Evolutionary conservation across 2,329 filamentous ascomycete genomes (phyloP), one percentile per base, ranked within the genome.

Genomic region (Apiospora saccharicola): DNA sequence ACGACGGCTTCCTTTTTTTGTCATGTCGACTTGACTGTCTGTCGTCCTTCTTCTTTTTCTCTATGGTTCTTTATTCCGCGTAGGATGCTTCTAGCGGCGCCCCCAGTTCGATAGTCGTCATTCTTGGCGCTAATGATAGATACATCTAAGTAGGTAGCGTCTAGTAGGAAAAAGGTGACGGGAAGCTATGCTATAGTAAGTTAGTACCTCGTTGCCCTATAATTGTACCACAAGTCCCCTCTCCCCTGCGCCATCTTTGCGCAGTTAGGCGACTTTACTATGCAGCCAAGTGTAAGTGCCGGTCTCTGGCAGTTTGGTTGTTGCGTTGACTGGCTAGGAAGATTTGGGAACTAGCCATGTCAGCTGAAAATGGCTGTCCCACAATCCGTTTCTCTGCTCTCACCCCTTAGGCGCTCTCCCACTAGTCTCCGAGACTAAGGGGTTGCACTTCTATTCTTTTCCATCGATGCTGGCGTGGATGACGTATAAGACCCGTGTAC

Each of bases 221-320:
- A 37, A 61, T 61, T 34, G 16, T 22, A 61, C 30, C n/a, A 61
- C 4, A 3, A 22, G 30, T 16, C 26, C 30, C 26, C 26, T 10
- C 26, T 10, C 4, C 13, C 53, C 53, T 34, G 30, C 16, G 34
- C 8, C 22, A 16, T 41, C 30, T 61, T n/a, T 37, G 30, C 16
- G 3, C 13, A 61, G 53, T 30, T 30, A 61, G 30, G 24, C 37
- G 10, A 41, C 10, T 10, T 49, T 7, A 2, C n/a, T 5, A 37
- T 64, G 57, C 57, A 64, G 57, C 57, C 57, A 64, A 64, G 57
- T 41, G 3, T n/a, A 41, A 64, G 30, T 37, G 34, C 57, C 57
- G 57, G 57, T 13, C 57, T 64, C 57, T 64, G 34, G 57, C 57
- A 64, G 57, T 64, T 64, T 57, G 24, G 34, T n/a, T 64, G 24